Base-by-base conservation (phyloP, 345 rosid species). In the Moringa oleifera region DNA sequence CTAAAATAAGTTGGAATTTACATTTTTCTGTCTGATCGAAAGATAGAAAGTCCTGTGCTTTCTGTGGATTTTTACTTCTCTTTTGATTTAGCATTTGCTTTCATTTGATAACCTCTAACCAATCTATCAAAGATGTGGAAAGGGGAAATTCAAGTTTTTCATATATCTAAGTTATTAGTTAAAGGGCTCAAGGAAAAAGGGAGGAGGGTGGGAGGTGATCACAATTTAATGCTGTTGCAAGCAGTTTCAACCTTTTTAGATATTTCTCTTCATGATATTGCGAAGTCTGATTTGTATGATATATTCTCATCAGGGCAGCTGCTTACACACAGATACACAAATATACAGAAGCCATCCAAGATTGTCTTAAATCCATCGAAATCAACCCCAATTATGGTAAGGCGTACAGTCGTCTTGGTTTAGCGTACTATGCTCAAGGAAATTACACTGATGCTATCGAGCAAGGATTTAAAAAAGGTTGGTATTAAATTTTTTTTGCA, bases 341-440 rank as follows among this genome's bases (percentile, higher is more conserved):
- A 51, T 82, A 81, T 59, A 19, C 72, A 51, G 92, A 89, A 71
- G 96, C 95, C 25, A 76, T 92, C 62, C 65, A 64, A 51, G 98
- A 89, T 71, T 87, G 91, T 79, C 83, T 75, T 65, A 85, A 81
- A 76, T 87, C 98, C 57, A 76, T 84, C 63, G 91, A 85, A 64
- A 81, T 89, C 51, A 87, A 85, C 68, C 87, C 89, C 17, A 81
- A 75, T 71, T 92, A 89, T 75, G 82, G 88, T 51, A 89, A 92
- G 78, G 98, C 95, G 45, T 89, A 85, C 70, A 87, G 95, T 72
- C 95, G 93, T 79, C 88, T 92, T 55, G 95, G 98, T 54, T 77
- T 81, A 68, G 92, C 87, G 17, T 87, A 85, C 77, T 89, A 80
- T 76, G 96, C 90, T 31, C 85, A 81, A 68, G 90, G 95, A 68